Base-by-base conservation (phyloP, 768 basidiomycete species). In the Termitomyces sp. region DNA sequence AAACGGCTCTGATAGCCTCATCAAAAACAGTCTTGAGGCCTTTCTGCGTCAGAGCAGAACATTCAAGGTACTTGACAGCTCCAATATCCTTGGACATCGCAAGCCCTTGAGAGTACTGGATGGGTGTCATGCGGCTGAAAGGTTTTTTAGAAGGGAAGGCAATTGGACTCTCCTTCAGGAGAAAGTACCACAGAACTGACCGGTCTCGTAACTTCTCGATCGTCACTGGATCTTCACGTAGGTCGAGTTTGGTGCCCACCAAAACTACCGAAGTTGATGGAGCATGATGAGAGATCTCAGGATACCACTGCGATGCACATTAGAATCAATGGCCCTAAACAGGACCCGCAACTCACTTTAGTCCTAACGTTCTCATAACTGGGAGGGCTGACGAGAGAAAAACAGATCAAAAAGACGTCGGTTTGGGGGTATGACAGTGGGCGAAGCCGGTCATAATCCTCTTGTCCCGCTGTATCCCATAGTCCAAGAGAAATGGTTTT, bases 381-480 rank as follows among this genome's bases (percentile, higher is more conserved):
- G 23, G 97, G 96, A 37, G 97, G 97, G 68, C 91, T 93, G 69
- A 98, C 96, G 59, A 99, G 83, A 48, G 94, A 96, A 79, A 99
- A 99, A 73, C 97, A 99, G 70, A 99, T 95, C 74, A 99, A 79
- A 79, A 99, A 99, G 57, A 99, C 94, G 72, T 99, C 96, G 42
- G 97, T 98, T 75, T 98, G 97, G 25, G 97, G 97, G 76, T 99
- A 99, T 61, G 93, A 96, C 65, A 99, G 82, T 51, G 97, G 97
- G 64, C 97, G 88, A 64, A 99, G 89, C 43, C 97, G 89, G 76
- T 96, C 94, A 70, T 96, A 99, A 78, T 99, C 96, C 73, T 99
- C 97, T 75, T 99, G 97, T 63, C 97, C 97, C 35, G 97, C 97
- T n/a, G 97, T 99, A 82, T 99, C 97, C 97, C 97, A 99, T 55